A percentile compares a stretch with the other conserved stretches of the same genome.
Evolutionary conservation across 1,284 basidiomycete species (phyloP).

Genomic region (Cystobasidium slooffiae): DNA sequence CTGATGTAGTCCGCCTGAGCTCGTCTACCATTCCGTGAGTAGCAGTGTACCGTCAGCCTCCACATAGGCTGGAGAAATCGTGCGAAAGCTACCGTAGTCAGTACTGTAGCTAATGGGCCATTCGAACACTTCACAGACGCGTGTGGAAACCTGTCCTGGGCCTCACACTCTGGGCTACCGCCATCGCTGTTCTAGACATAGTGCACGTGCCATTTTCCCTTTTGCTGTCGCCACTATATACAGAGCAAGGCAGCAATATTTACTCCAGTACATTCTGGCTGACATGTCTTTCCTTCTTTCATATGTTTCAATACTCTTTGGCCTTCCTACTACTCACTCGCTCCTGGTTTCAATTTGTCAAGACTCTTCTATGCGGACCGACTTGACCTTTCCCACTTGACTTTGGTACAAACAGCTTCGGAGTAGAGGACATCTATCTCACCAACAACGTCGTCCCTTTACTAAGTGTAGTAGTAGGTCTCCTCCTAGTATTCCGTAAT

Average conservation of each 20-base stretch:
- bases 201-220: conserved; percentile 26
- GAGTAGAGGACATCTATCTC: conserved; percentile 40
- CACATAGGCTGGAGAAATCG: background rate
- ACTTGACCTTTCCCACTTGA: too few relatives aligned
- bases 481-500: conserved; percentile 51
- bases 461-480: conserved; percentile 53
- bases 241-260: background rate
- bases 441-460: conserved; percentile 51
- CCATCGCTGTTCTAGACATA: conserved; percentile 50
- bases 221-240: background rate
- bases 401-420: conserved; percentile 10
- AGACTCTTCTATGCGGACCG: too few relatives aligned
- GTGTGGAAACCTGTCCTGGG: conserved; percentile 50
- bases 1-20: conserved; percentile 34
- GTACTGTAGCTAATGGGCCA: background rate
- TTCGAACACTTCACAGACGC: conserved; percentile 37
- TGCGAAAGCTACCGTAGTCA: background rate
- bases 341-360: too few relatives aligned
- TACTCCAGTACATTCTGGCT: background rate
- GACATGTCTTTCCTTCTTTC: background rate
- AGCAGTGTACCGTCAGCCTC: background rate
- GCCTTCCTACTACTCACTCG: too few relatives aligned
- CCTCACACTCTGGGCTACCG: conserved; percentile 50
- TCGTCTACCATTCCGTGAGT: conserved; percentile 37
- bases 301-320: background rate